These are phyloP conservation scores for Microstroma glucosiphilum DNA, from an alignment of 1,284 basidiomycete genomes.

Conservation along the genomic window DNA sequence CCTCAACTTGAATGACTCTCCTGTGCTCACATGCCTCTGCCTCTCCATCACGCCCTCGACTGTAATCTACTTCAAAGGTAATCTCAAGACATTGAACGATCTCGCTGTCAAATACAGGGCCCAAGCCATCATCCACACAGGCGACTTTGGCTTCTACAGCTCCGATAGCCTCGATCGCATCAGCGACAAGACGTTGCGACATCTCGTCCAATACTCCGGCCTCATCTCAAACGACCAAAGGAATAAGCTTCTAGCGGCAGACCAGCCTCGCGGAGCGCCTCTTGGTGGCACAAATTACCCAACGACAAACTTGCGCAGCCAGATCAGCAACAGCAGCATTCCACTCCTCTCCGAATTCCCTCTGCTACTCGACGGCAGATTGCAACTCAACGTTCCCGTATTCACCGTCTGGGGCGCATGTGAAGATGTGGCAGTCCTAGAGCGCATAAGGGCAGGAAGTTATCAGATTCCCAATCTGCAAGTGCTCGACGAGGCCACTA, in stretches of 20 bases:
- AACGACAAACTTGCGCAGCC: conserved; percentile 25
- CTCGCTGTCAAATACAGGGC: conserved; percentile 87
- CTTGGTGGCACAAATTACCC: conserved; percentile 13
- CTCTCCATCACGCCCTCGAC: neutral
- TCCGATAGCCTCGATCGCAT: conserved; percentile 75
- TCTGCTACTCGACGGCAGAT: conserved; percentile 68
- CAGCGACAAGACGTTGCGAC: conserved; percentile 77
- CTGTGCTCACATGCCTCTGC: neutral
- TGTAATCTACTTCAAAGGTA: conserved; percentile 55
- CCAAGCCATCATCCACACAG: conserved; percentile 77
- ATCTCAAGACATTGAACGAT: conserved; percentile 78
- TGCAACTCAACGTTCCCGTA: conserved; percentile 63
- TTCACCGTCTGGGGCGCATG: conserved; percentile 97
- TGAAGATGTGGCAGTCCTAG: conserved; percentile 86
- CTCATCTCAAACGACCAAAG: conserved; percentile 78
- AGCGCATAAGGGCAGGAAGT: conserved; percentile 78
- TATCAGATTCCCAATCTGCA: conserved; percentile 71
- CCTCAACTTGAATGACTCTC: neutral
- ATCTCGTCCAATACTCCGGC: conserved; percentile 96
- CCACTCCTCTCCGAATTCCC: conserved; percentile 80
- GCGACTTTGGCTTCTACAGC: conserved; percentile 98
- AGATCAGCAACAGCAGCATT: conserved; percentile 50
- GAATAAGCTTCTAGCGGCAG: conserved; percentile 68
- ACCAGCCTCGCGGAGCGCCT: conserved; percentile 39
- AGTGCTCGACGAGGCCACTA: conserved; percentile 88